Base-by-base conservation (phyloP, 306 rosid genomes). In the Urtica urens region DNA sequence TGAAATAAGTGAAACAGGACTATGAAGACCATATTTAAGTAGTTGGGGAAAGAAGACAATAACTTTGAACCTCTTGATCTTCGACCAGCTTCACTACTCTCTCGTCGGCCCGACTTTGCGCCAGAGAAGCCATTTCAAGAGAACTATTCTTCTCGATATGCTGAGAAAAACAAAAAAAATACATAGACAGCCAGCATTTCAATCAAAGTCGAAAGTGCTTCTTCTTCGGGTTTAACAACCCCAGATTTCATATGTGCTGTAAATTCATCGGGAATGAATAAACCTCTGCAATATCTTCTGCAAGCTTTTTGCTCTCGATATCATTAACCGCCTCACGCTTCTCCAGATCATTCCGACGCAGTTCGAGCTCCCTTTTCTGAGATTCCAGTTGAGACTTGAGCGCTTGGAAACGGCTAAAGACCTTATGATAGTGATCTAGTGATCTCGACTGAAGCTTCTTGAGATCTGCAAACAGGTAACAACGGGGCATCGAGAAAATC, bases 261-360 rank as follows among this genome's bases (percentile, higher is more conserved):
- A n/a, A n/a, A n/a, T n/a, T n/a, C n/a, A n/a, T n/a, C n/a, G 77
- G 47, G 59, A 67, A 55, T 38, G 23, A 53, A 12, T 20, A 57
- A 38, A 92, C 99, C 99, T 78, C 57, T 63, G 75, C 78, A 50
- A 92, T 74, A 48, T 82, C 94, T 55, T 86, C 94, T 26, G 78
- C 71, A 20, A 92, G 78, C 71, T 71, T 82, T 68, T 70, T 79
- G 35, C 88, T 78, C 75, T 92, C 94, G 62, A 38, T 72, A 69
- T 86, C 99, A 3, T 82, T 86, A 29, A 64, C 76, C 23, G 84
- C 78, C 29, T 83, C 96, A 37, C 96, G 96, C 64, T 78, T 75
- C 73, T 92, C 96, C 83, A 92, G 48, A 55, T 92, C 94, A 47
- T 57, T 56, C 62, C 78, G 71, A 58, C 72, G 78, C 39, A 65